Base-by-base conservation (phyloP, 108 stramenopile genomes). In the Bacterosira constricta region DNA sequence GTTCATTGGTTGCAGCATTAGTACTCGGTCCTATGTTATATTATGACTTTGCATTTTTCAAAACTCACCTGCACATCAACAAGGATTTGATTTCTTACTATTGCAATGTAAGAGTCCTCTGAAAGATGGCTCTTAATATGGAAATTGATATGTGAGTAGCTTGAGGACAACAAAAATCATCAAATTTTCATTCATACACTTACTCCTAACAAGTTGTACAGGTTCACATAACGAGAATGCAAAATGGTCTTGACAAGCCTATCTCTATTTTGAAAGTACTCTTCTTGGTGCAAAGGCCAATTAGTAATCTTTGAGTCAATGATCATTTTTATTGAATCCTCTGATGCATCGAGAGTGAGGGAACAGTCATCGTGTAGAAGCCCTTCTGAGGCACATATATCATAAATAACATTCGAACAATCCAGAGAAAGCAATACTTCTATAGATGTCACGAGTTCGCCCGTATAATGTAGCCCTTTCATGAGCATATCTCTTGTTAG, bases 31-130 rank as follows among this genome's bases (percentile, higher is more conserved):
- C 20, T 17, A 66, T 27, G 1, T 44, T 29, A 66, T 52, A 36
- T 20, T n/a, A n/a, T n/a, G n/a, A n/a, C n/a, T n/a, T n/a, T 26
- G 18, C 17, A 41, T 15, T 2, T 42, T 42, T 42, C 41, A 34
- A 56, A 50, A 51, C 76, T 38, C 36, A 80, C 84, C 77, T 96
- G 95, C 15, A 92, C 87, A 69, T 96, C 95, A 4, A 92, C 90
- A 26, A 96, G 73, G 54, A 96, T 92, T 58, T 94, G 76, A 66
- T 94, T 93, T 18, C 86, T 82, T 0, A 93, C 92, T 45, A 93
- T 87, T 17, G 71, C 69, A 25, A 96, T 49, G 73, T 96, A 96
- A 8, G 85, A 83, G 25, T 75, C 65, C 42, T 90, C 92, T 23
- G 86, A 77, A 20, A 96, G 68, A 66, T 87, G 82, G 59, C 87